Conservation (phyloP, 805 yeast species). For the Komagataella pseudopastoris region DNA sequence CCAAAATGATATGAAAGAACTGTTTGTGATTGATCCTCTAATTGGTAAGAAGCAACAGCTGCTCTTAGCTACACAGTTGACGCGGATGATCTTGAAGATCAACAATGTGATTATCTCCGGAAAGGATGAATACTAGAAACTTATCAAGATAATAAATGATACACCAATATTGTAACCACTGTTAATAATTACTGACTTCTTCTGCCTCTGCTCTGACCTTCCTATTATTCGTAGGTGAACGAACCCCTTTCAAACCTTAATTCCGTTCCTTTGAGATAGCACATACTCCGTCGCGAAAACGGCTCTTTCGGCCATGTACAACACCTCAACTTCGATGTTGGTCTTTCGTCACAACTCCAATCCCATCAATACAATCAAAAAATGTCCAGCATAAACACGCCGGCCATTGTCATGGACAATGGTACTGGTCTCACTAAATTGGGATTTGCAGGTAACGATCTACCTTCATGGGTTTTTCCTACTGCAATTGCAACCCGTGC, state of each 20-base stretch:
- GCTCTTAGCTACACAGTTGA: conserved; percentile 88
- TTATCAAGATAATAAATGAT: not conserved
- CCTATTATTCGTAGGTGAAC: too few species aligned
- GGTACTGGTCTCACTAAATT: conserved; percentile 97
- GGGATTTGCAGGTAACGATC: conserved; percentile 97
- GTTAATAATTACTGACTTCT: too few species aligned
- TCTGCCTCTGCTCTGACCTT: too few species aligned
- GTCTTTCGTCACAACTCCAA: not conserved
- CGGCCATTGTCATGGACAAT: conserved; percentile 94
- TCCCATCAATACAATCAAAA: not conserved
- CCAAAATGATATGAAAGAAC: conserved; percentile 83
- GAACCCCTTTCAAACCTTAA: not conserved
- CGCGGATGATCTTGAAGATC: conserved; percentile 95
- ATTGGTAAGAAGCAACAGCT: conserved; percentile 97
- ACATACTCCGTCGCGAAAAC: not conserved
- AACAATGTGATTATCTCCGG: conserved; percentile 78
- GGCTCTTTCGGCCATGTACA: not conserved
- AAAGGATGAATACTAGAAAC: conserved; percentile 1
- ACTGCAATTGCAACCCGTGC: conserved; percentile 85
- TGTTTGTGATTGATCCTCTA: conserved; percentile 91
- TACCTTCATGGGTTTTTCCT: conserved; percentile 95
- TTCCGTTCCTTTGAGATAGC: not conserved
- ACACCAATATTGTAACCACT: not conserved
- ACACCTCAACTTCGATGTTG: not conserved
- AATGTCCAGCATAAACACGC: conserved; percentile 57